Conservation (phyloP, 2,329 filamentous ascomycete species). For the Aspergillus phoenicis region DNA sequence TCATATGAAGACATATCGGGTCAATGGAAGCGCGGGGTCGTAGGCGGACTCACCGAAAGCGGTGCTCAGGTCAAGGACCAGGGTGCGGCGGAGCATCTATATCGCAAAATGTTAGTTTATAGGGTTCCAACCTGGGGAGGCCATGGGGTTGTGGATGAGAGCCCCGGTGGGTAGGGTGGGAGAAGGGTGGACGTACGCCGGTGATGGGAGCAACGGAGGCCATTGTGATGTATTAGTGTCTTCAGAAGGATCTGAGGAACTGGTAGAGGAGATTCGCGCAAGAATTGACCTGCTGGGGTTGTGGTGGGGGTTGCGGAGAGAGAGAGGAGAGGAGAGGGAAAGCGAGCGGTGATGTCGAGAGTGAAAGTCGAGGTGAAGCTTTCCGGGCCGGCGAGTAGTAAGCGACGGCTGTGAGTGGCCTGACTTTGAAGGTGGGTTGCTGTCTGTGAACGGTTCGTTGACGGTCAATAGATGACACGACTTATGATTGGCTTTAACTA, state of each 20-base stretch:
- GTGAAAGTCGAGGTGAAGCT: conserved; percentile 35
- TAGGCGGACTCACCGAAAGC: conserved; percentile 60
- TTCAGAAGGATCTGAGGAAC: background rate
- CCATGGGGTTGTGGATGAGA: background rate
- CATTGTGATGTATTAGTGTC: conserved; percentile 37
- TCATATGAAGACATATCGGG: background rate
- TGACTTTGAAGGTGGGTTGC: conserved; percentile 27
- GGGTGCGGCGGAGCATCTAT: conserved; percentile 66
- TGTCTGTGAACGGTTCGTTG: background rate
- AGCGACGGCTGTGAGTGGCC: conserved; percentile 37
- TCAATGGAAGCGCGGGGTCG: background rate
- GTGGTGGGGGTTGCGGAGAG: conserved; percentile 24
- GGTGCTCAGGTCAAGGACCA: conserved; percentile 68
- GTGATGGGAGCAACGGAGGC: conserved; percentile 49
- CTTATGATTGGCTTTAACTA: too few relatives aligned
- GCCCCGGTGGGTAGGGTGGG: conserved; percentile 11
- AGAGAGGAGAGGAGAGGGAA: conserved; percentile 23
- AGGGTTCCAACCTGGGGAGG: background rate
- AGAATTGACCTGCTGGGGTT: conserved; percentile 25
- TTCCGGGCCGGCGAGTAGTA: conserved; percentile 40
- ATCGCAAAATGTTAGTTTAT: conserved; percentile 20
- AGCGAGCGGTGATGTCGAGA: conserved; percentile 31
- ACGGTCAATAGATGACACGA: background rate
- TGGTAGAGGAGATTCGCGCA: conserved; percentile 22
- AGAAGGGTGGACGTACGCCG: conserved; percentile 41